Percentiles rank a stretch among this genome's conserved stretches.
Conservation (phyloP, 2,329 filamentous ascomycete species). For the Neonectria hederae region DNA sequence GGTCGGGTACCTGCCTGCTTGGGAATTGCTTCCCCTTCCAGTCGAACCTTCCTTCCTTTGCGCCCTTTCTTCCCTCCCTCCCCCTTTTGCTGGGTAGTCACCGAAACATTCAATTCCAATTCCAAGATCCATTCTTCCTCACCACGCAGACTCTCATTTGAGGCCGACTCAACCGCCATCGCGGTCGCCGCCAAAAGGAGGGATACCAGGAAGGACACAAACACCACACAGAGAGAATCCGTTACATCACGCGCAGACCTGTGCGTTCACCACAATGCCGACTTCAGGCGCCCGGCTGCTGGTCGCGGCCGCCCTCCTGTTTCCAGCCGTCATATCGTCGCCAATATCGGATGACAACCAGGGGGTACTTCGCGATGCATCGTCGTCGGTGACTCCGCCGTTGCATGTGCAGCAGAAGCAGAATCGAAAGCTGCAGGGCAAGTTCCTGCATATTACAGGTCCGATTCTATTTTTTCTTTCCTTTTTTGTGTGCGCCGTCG, state of each 20-base stretch:
- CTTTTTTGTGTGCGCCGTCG: background rate
- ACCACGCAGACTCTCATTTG: background rate
- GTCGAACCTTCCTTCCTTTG: background rate
- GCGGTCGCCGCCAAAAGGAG: background rate
- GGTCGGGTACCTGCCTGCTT: background rate
- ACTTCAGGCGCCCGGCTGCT: slow-evolving; percentile 43
- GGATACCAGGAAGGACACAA: background rate
- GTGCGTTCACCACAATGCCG: slow-evolving; percentile 34
- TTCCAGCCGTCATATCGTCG: slow-evolving; percentile 33
- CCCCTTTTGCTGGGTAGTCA: background rate
- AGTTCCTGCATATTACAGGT: slow-evolving; percentile 92
- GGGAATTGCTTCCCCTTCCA: background rate
- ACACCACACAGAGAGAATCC: background rate
- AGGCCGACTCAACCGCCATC: background rate
- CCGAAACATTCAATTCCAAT: background rate
- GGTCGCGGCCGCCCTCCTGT: slow-evolving; percentile 40
- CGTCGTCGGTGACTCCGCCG: slow-evolving; percentile 24
- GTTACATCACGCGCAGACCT: background rate
- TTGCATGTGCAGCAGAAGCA: slow-evolving; percentile 34
- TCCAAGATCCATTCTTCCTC: too few relatives aligned
- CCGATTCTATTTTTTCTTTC: slow-evolving; percentile 41
- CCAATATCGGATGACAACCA: slow-evolving; percentile 36
- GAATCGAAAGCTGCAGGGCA: slow-evolving; percentile 68
- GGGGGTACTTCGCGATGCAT: slow-evolving; percentile 29
- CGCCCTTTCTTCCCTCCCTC: background rate